Evolutionary conservation across 2,329 filamentous ascomycete species (phyloP), one percentile per base, ranked within the genome.

Genomic region (Fusarium succisae): DNA sequence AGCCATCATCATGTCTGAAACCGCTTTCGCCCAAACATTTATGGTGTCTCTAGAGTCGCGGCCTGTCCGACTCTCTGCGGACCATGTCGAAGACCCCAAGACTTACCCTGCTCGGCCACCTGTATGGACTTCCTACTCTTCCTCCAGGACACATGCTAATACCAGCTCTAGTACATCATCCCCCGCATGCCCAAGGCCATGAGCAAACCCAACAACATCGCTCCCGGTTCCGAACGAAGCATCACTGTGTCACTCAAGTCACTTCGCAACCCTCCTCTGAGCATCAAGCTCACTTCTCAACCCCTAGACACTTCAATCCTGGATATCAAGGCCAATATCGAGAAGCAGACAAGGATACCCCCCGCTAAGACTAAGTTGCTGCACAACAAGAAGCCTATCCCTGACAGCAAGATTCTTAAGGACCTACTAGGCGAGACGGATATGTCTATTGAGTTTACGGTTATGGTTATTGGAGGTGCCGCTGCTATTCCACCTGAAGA

Each of bases 11-110:
- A 95, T 95, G 93, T 88, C 92, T n/a, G 95, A 98, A 88, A 84
- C 95, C 69, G 86, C 91, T 57, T 98, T 98, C 82, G 93, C 94
- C 77, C 94, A 93, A 83, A 88, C 90, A 38, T 98, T 97, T 83
- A 91, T 99, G 76, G 87, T 91, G 59, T 89, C 91, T 28, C 90
- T 98, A 72, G 94, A 97, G 83, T 89, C 91, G 69, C 91, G 92
- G 56, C 93, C 95, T 13, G 83, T 91, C 78, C 97, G 95, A 86
- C 89, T 98, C 73, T 91, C 92, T n/a, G 87, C 93, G 74, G 94
- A 98, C 82, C 93, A 98, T 90, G 91, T 97, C 82, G 94, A 96
- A 83, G 94, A 98, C 80, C 91, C 94, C 56, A 91, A 91, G 78
- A 90, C 88, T 75, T 95, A 96, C 81, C 93, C 94, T 30, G 86